Percentiles rank a stretch among this genome's conserved stretches.
phyloP scores from a whole-genome alignment of 106 monocot species.

The Apostasia ramifera region DNA sequence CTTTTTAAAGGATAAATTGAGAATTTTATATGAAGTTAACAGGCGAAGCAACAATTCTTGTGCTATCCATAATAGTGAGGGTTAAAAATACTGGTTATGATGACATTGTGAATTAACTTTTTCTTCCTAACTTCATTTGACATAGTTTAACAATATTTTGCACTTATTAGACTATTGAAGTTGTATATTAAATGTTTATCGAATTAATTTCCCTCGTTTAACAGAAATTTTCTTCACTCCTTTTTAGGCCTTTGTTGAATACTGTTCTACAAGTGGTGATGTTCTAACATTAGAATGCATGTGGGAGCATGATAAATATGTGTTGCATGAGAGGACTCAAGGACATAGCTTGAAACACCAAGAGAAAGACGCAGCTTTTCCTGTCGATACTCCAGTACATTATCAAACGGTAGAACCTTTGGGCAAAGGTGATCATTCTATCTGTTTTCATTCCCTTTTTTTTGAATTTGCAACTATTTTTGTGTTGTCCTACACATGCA shows the following conservation, averaged over 20 bases:
- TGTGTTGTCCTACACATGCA: not conserved
- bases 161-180: not conserved
- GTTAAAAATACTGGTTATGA: no score
- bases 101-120: not conserved
- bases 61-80: no score
- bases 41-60: no score
- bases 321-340: slow-evolving; percentile 58
- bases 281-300: slow-evolving; percentile 47
- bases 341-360: slow-evolving; percentile 7
- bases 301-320: slow-evolving; percentile 85
- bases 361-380: slow-evolving; percentile 13
- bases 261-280: slow-evolving; percentile 37
- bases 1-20: no score
- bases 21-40: no score
- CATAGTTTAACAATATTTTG: not conserved
- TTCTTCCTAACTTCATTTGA: not conserved
- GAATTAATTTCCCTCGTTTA: not conserved
- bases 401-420: slow-evolving; percentile 58
- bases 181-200: not conserved
- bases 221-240: not conserved
- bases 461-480: not conserved
- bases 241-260: slow-evolving; percentile 72
- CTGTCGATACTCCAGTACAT: slow-evolving; percentile 23
- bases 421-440: slow-evolving; percentile 40
- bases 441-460: not conserved